Percentiles rank a stretch among this genome's conserved stretches.
Conservation (phyloP, 2,329 filamentous ascomycete species). For the Fusarium temperatum region DNA sequence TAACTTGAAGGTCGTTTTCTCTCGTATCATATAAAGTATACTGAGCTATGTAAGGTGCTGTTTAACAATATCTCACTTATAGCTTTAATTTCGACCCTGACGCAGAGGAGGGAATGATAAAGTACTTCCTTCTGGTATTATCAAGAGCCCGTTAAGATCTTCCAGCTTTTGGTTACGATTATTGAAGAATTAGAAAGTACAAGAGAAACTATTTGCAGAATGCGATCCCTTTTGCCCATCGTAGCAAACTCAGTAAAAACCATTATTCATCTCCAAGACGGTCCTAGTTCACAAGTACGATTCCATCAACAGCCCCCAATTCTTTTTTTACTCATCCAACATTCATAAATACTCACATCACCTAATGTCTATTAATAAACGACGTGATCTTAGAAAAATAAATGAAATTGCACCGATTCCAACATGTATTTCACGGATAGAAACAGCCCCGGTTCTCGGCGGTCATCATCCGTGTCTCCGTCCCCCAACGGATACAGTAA, state of each 20-base stretch:
- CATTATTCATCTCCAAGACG: background rate
- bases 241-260: background rate
- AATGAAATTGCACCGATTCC: background rate
- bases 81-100: background rate
- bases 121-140: background rate
- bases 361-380: background rate
- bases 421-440: background rate
- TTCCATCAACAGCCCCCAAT: no score
- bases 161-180: background rate
- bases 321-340: background rate
- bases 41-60: background rate
- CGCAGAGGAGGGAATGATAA: background rate
- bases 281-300: background rate
- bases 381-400: background rate
- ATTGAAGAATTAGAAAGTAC: background rate
- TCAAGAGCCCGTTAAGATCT: background rate
- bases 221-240: background rate
- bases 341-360: background rate
- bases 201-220: background rate
- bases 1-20: background rate
- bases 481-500: constrained; percentile 16
- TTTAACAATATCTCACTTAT: background rate
- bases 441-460: constrained; percentile 7
- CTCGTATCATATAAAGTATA: background rate
- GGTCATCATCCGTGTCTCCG: constrained; percentile 17